Conservation (phyloP, 73 alveolate genomes). For the Blepharisma japonicum region DNA sequence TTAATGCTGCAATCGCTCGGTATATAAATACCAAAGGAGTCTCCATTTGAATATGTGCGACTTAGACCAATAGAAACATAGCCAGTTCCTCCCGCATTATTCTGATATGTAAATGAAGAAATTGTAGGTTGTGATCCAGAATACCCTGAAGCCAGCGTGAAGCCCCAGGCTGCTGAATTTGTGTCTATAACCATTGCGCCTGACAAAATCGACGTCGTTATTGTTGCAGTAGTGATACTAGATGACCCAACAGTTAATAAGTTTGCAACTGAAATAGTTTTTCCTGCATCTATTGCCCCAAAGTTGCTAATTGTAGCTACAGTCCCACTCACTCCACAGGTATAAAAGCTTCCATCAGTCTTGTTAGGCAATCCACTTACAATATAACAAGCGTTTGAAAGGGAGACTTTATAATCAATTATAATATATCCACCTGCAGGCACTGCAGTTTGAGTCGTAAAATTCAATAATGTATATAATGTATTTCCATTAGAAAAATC, state of each 20-base stretch:
- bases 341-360: background rate
- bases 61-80: too few relatives aligned
- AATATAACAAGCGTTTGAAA: background rate
- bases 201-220: too few relatives aligned
- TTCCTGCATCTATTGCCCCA: conserved; percentile 23
- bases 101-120: too few relatives aligned
- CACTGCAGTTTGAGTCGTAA: background rate
- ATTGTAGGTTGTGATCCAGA: too few relatives aligned
- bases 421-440: background rate
- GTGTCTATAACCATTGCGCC: too few relatives aligned
- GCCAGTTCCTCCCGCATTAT: too few relatives aligned
- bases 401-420: background rate
- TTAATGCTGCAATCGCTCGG: too few relatives aligned
- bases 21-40: too few relatives aligned
- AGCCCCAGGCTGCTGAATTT: too few relatives aligned
- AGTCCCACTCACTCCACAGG: background rate
- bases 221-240: too few relatives aligned
- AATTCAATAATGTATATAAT: background rate
- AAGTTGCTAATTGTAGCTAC: conserved; percentile 7
- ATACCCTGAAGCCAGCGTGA: too few relatives aligned
- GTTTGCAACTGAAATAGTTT: background rate
- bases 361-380: background rate
- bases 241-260: background rate
- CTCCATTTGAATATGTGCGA: too few relatives aligned
- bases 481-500: background rate